phyloP scores from a whole-genome alignment of 352 stramenopile species.

The Phytophthora megakarya region DNA sequence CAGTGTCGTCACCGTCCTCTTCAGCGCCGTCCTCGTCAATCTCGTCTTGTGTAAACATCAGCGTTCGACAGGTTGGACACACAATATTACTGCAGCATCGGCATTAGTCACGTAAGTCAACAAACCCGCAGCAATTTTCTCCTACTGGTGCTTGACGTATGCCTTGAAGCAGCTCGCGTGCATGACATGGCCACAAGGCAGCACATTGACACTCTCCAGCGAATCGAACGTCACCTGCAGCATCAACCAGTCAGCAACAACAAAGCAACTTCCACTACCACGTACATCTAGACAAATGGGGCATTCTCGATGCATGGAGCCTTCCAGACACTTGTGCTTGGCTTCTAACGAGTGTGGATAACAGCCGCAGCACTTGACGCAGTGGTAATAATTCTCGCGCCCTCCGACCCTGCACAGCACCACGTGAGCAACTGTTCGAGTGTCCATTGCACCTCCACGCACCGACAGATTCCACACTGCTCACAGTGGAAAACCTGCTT shows the following conservation, averaged over 20 bases:
- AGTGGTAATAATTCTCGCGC: conserved; percentile 84
- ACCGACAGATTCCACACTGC: conserved; percentile 80
- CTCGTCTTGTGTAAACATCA: conserved; percentile 52
- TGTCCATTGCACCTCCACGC: conserved; percentile 5
- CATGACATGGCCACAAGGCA: conserved; percentile 79
- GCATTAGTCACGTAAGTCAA: neutral
- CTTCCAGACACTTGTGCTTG: conserved; percentile 82
- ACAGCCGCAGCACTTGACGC: conserved; percentile 75
- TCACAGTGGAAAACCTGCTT: conserved; percentile 82
- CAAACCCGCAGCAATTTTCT: neutral
- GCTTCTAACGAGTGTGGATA: conserved; percentile 70
- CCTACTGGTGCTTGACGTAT: conserved; percentile 69
- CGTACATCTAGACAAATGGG: conserved; percentile 79
- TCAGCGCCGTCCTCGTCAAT: conserved; percentile 25
- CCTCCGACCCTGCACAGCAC: conserved; percentile 57
- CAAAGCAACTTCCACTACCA: neutral
- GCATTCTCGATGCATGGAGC: conserved; percentile 82
- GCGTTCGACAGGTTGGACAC: conserved; percentile 68
- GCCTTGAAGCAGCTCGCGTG: conserved; percentile 68
- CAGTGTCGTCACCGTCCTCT: conserved; percentile 17
- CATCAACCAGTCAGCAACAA: conserved; percentile 2
- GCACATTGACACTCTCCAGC: conserved; percentile 69
- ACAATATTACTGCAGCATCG: conserved; percentile 44
- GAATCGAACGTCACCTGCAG: conserved; percentile 73
- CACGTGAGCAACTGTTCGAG: neutral